These are phyloP conservation scores for Aspergillus ibericus DNA, from an alignment of 2,329 filamentous ascomycete species.

Conservation along the genomic window DNA sequence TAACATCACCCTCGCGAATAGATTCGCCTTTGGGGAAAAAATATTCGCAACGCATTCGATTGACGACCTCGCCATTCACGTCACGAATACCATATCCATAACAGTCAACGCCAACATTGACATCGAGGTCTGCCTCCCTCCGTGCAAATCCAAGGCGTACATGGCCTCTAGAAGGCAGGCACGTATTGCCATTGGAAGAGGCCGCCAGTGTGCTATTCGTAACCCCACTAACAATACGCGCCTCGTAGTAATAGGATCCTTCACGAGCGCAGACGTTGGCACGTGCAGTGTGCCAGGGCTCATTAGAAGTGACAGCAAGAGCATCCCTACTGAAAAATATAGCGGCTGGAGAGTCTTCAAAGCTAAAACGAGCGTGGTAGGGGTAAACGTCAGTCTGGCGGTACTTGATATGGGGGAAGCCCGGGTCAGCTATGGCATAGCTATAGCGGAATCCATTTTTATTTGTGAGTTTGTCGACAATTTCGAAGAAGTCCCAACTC, in stretches of 20 bases:
- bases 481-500: slow-evolving; percentile 45
- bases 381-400: slow-evolving; percentile 84
- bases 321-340: slow-evolving; percentile 79
- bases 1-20: slow-evolving; percentile 85
- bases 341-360: slow-evolving; percentile 84
- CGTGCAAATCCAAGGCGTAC: slow-evolving; percentile 51
- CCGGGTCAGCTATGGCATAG: slow-evolving; percentile 84
- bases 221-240: slow-evolving; percentile 75
- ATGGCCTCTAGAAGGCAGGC: slow-evolving; percentile 39
- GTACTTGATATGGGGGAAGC: slow-evolving; percentile 87
- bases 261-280: slow-evolving; percentile 89
- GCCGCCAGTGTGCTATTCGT: slow-evolving; percentile 27
- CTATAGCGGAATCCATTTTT: slow-evolving; percentile 80
- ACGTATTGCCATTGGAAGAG: slow-evolving; percentile 23
- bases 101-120: slow-evolving; percentile 78
- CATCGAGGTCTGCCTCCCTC: slow-evolving; percentile 48
- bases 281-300: slow-evolving; percentile 87
- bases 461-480: slow-evolving; percentile 58
- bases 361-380: slow-evolving; percentile 80
- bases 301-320: slow-evolving; percentile 79
- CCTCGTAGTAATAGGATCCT: slow-evolving; percentile 92
- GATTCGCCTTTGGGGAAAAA: slow-evolving; percentile 79
- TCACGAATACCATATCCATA: slow-evolving; percentile 95
- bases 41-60: slow-evolving; percentile 89
- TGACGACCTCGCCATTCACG: slow-evolving; percentile 84